Percentiles rank a stretch among this genome's conserved stretches.
phyloP scores from a whole-genome alignment of 805 yeast genomes.

The Lipomyces sp. region DNA sequence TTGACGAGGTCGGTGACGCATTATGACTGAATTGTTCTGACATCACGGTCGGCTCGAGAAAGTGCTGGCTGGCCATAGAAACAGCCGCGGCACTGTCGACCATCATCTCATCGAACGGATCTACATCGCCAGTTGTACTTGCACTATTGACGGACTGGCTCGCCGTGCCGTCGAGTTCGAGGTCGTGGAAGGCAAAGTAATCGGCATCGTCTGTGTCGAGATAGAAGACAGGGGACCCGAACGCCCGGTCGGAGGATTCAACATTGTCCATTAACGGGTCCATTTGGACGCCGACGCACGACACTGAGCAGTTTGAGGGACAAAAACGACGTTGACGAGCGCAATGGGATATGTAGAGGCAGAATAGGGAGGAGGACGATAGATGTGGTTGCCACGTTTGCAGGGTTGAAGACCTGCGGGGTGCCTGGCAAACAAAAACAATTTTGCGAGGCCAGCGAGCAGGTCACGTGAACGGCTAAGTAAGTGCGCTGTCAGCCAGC shows the following conservation, averaged over 20 bases:
- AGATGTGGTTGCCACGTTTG: constrained; percentile 3
- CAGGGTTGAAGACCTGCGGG: neutral
- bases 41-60: neutral
- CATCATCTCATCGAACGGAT: constrained; percentile 9
- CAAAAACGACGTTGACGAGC: neutral
- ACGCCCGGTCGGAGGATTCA: constrained; percentile 10
- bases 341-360: neutral
- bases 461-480: neutral
- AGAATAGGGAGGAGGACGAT: neutral
- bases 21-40: neutral
- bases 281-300: constrained; percentile 13
- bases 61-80: constrained; percentile 9
- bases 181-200: constrained; percentile 31
- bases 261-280: constrained; percentile 24
- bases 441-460: neutral
- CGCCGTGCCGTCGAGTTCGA: constrained; percentile 22
- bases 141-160: neutral
- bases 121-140: neutral
- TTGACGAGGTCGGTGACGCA: constrained; percentile 13
- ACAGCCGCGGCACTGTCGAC: constrained; percentile 3
- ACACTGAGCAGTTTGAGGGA: neutral
- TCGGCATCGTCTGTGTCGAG: constrained; percentile 30
- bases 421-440: neutral
- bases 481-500: neutral
- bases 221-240: constrained; percentile 13